A percentile compares a stretch with the other conserved stretches of the same genome.
Evolutionary conservation across 2,329 filamentous ascomycete genomes (phyloP).

Genomic region (Calonectria naviculata): DNA sequence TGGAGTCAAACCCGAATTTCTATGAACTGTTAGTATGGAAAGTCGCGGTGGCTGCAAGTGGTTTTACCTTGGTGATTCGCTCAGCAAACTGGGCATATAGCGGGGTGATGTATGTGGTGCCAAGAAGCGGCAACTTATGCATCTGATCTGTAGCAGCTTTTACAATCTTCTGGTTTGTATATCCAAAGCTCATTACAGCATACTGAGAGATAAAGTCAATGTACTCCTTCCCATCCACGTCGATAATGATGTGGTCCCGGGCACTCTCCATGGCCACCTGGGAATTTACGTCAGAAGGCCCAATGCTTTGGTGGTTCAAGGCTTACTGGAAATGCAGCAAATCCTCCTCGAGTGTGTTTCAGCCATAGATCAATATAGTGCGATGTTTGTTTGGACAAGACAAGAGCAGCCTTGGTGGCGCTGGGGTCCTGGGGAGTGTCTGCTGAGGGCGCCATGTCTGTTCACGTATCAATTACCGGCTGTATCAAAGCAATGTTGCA

Average conservation of each 20-base stretch:
- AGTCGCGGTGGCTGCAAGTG: not conserved
- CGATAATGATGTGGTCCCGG: conserved; percentile 14
- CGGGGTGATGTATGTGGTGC: conserved; percentile 17
- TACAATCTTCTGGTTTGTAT: conserved; percentile 14
- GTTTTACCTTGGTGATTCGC: conserved; percentile 16
- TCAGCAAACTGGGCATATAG: conserved; percentile 21
- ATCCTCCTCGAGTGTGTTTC: conserved; percentile 14
- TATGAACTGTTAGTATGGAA: not conserved
- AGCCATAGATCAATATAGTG: conserved; percentile 1
- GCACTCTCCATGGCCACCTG: conserved; percentile 18
- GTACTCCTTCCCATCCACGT: conserved; percentile 22
- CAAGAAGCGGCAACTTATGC: conserved; percentile 11
- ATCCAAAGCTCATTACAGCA: conserved; percentile 22
- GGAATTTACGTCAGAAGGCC: not conserved
- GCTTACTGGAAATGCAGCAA: conserved; percentile 15
- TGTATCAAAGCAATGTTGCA: not conserved
- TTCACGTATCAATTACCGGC: not conserved
- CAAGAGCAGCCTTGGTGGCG: not conserved
- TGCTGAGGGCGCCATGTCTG: conserved; percentile 17
- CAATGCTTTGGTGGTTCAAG: not conserved
- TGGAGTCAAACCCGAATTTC: conserved; percentile 22
- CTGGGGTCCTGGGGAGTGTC: not conserved
- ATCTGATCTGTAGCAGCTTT: conserved; percentile 17
- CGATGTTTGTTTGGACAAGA: not conserved
- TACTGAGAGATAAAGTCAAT: conserved; percentile 24